A percentile compares a stretch with the other conserved stretches of the same genome.
Conservation (phyloP, 2,329 filamentous ascomycete genomes). For the Cladosporium oxysporum region DNA sequence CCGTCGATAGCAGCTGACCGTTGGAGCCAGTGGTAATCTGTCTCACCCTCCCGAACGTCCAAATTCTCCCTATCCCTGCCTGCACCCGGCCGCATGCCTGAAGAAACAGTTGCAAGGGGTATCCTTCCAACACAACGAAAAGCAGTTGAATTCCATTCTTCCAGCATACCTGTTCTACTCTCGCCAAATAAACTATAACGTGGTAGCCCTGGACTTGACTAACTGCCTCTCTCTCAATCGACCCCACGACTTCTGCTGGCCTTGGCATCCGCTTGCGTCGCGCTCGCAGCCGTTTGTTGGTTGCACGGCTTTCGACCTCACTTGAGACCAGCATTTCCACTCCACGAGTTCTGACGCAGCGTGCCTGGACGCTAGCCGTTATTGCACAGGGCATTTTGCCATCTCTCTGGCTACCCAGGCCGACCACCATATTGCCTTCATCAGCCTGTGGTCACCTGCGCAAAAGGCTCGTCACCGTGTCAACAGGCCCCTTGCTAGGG, state of each 20-base stretch:
- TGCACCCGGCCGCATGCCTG: slow-evolving; percentile 11
- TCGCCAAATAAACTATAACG: neutral
- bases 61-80: slow-evolving; percentile 21
- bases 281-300: slow-evolving; percentile 13
- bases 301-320: slow-evolving; percentile 17
- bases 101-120: slow-evolving; percentile 16
- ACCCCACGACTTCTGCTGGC: slow-evolving; percentile 13
- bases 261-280: slow-evolving; percentile 17
- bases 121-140: neutral
- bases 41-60: slow-evolving; percentile 14
- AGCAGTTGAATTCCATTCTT: neutral
- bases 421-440: slow-evolving; percentile 13
- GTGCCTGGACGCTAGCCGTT: slow-evolving; percentile 18
- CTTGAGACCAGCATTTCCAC: slow-evolving; percentile 20
- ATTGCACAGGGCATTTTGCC: slow-evolving; percentile 14
- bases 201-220: neutral
- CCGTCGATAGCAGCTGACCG: slow-evolving; percentile 16
- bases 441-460: slow-evolving; percentile 11
- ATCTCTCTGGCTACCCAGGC: slow-evolving; percentile 6
- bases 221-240: neutral
- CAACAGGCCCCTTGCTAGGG: slow-evolving; percentile 17
- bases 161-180: neutral
- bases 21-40: slow-evolving; percentile 16
- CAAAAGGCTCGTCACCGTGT: slow-evolving; percentile 12
- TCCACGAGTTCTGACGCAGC: slow-evolving; percentile 16